Base-by-base conservation (phyloP, 23 red algal genomes). In the Gracilariopsis chorda region DNA sequence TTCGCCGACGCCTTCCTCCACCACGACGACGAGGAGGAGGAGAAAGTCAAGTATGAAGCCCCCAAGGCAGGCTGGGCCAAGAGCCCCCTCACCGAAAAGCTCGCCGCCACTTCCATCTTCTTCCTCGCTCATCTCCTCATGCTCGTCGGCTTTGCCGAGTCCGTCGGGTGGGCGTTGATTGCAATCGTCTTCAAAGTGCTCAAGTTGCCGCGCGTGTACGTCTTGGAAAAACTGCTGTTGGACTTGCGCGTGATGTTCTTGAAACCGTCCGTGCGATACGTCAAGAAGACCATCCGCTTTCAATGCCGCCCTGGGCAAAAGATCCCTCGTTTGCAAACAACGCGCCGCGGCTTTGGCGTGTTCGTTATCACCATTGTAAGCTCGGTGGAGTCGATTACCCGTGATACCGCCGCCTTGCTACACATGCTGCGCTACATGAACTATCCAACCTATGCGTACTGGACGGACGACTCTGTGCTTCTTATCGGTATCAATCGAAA, bases 361-460 rank as follows among this genome's bases (percentile, higher is more conserved):
- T 34, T 87, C 14, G 62, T 59, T 36, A 41, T 87, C 48, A 87
- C 82, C 4, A 63, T 70, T 12, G 47, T 87, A 19, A 74, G 17
- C 13, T 41, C 41, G 41, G 24, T 10, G 9, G 82, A 87, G 21
- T 70, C 64, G 48, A 41, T 87, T 11, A 74, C 58, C 30, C 17
- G 60, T 10, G 82, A 87, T 29, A 87, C 59, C 11, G 10, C 32
- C 42, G 65, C 82, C 9, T 27, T 87, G 35, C 60, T 87, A 12
- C 62, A 63, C 25, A 28, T 87, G 37, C 19, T 87, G 43, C 61
- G 82, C 43, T 87, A 87, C 48, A 19, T 87, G 16, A 87, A 87
- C 48, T 57, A 56, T 24, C 45, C 48, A 2, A 87, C 63, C 21
- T 45, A 53, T 12, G 32, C 60, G 53, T 87, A 69, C 42, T 87